Evolutionary conservation across 257 asterid species (phyloP), one percentile per base, ranked within the genome.

Genomic region (Ocimum tenuiflorum): DNA sequence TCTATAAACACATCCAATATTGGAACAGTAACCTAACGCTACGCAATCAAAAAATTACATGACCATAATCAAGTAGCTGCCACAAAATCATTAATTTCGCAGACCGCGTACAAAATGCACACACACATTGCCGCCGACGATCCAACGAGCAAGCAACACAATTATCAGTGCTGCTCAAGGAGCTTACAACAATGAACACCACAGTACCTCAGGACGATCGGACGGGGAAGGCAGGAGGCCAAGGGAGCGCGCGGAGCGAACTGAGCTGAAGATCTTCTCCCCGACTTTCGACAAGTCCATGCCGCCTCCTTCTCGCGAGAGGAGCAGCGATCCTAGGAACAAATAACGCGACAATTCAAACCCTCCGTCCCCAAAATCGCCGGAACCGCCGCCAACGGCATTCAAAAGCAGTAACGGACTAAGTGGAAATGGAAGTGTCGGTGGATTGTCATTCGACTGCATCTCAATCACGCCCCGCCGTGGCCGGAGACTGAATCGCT

Each of bases 221-320:
- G 88, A 71, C 47, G 82, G 49, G 24, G 85, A 24, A 68, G 96
- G 96, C 33, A 88, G 83, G 51, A 94, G 95, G 52, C 96, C 97
- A 48, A 94, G 89, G 46, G 97, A 88, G 75, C 97, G 91, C 4
- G 99, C 99, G 2, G 97, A 90, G 74, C 99, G 97, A 70, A 90
- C 97, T 53, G 99, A 90, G 82, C 97, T 94, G 79, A 94, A 73
- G 68, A 94, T 76, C 91, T 90, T 94, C 84, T 94, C 97, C 57
- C 97, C 99, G 69, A 94, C 97, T 77, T 88, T 88, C 54, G 99
- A 90, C 76, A 90, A 80, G 86, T 94, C 99, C 99, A 94, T 94
- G 69, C 79, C 83, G 68, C 88, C 91, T 75, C 85, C 89, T 73
- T 87, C 89, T 38, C 79, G 83, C 46, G 92, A 85, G 77, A 94